Percentiles rank a stretch among this genome's conserved stretches.
Evolutionary conservation across 768 basidiomycete genomes (phyloP).

Genomic region (Boletus sp.): DNA sequence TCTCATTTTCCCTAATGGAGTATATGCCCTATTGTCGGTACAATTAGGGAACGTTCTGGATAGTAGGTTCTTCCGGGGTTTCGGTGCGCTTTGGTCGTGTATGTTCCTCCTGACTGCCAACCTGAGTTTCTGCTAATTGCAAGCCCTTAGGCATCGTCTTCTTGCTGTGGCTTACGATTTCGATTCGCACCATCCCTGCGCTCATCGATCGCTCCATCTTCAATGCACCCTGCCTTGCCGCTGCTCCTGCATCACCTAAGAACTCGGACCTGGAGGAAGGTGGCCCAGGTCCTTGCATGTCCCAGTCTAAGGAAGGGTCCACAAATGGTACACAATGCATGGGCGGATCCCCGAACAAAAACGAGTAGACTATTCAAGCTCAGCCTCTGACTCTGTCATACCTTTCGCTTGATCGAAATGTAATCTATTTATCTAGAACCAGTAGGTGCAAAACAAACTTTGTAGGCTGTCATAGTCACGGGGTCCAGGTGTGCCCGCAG

Average conservation of each 20-base stretch:
- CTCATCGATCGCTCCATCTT: conserved; percentile 49
- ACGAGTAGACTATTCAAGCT: neutral
- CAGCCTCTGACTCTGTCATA: no score
- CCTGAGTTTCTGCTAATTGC: neutral
- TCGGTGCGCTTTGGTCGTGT: conserved; percentile 56
- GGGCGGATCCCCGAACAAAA: neutral
- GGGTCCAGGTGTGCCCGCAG: neutral
- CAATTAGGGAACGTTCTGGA: conserved; percentile 49
- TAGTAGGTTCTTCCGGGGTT: conserved; percentile 48
- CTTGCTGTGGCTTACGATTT: conserved; percentile 41
- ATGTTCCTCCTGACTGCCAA: conserved; percentile 16
- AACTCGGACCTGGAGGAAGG: conserved; percentile 11
- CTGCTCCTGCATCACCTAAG: conserved; percentile 2
- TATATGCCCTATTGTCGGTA: conserved; percentile 49
- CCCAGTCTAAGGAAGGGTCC: neutral
- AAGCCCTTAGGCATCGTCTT: conserved; percentile 38
- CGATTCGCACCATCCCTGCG: conserved; percentile 43
- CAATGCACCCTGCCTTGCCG: conserved; percentile 42
- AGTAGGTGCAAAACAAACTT: neutral
- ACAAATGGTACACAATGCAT: neutral
- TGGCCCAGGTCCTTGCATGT: neutral
- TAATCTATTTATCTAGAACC: neutral
- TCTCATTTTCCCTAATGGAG: conserved; percentile 54
- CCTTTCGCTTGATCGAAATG: no score
- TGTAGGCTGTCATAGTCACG: neutral